These are phyloP conservation scores for Solanum paucissectum DNA, from an alignment of 257 asterid species.

Conservation along the genomic window DNA sequence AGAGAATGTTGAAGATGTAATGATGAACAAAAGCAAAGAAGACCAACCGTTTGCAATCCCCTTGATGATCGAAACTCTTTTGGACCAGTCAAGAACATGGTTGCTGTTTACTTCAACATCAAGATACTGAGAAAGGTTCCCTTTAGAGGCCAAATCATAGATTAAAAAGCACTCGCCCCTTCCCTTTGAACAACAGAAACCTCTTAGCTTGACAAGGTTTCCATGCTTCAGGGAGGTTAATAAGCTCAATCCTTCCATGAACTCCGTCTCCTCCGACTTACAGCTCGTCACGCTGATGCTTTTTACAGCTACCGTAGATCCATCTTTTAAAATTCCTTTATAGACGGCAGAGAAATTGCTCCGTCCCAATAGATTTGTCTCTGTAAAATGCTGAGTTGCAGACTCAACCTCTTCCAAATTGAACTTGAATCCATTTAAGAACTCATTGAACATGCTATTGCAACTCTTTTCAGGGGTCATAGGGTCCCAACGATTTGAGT, in stretches of 20 bases:
- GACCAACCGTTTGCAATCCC: conserved; percentile 86
- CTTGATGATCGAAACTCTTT: conserved; percentile 55
- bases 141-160: conserved; percentile 61
- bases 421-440: conserved; percentile 36
- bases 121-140: conserved; percentile 54
- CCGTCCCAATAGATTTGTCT: conserved; percentile 61
- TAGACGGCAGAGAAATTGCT: conserved; percentile 71
- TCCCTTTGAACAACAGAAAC: conserved; percentile 82
- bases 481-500: conserved; percentile 43
- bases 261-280: conserved; percentile 66
- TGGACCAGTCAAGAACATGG: conserved; percentile 65
- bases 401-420: conserved; percentile 87
- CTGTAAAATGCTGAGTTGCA: conserved; percentile 91
- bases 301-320: conserved; percentile 63
- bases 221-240: conserved; percentile 58
- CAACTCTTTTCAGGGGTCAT: conserved; percentile 21
- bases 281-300: conserved; percentile 66
- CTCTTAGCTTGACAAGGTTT: conserved; percentile 64
- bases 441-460: conserved; percentile 20
- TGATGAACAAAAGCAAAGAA: neutral
- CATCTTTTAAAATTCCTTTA: conserved; percentile 74
- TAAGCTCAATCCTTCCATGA: conserved; percentile 68
- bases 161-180: conserved; percentile 82
- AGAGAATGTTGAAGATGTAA: neutral
- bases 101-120: conserved; percentile 33